Percentiles rank a stretch among this genome's conserved stretches.
Conservation (phyloP, 2,329 filamentous ascomycete genomes). For the Paecilomyces sp. region DNA sequence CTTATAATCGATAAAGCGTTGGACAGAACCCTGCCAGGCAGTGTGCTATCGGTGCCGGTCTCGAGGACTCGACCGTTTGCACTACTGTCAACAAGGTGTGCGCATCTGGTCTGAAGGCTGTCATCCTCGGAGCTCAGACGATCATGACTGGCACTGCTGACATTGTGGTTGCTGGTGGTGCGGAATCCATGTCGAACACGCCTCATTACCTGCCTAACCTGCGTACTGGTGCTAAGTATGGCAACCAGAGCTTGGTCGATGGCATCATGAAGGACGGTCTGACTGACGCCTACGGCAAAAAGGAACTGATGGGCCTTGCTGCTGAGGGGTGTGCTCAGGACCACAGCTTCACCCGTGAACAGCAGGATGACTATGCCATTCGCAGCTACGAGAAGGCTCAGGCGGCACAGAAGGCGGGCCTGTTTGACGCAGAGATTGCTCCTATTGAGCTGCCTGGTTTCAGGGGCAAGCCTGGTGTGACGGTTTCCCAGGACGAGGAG, state of each 20-base stretch:
- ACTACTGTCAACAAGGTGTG: conserved; percentile 99
- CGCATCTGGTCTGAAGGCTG: conserved; percentile 88
- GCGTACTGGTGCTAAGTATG: conserved; percentile 86
- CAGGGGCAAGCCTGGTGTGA: conserved; percentile 79
- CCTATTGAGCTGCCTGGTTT: conserved; percentile 82
- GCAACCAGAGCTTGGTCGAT: conserved; percentile 80
- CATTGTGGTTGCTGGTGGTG: conserved; percentile 86
- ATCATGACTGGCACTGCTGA: conserved; percentile 95
- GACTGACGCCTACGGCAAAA: conserved; percentile 82
- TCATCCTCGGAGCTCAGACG: conserved; percentile 90
- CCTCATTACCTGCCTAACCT: conserved; percentile 91
- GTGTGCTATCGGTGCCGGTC: conserved; percentile 82
- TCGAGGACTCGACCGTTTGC: conserved; percentile 69
- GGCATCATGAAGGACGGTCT: conserved; percentile 91
- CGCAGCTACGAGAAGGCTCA: conserved; percentile 90
- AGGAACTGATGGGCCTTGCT: conserved; percentile 93
- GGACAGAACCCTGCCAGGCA: conserved; percentile 96
- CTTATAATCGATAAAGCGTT: conserved; percentile 50
- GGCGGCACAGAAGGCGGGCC: conserved; percentile 70
- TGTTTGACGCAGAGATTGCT: conserved; percentile 79
- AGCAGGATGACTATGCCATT: conserved; percentile 95
- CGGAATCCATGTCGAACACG: conserved; percentile 97
- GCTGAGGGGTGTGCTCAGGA: conserved; percentile 88
- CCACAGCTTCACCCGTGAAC: conserved; percentile 70
- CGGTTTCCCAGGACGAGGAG: conserved; percentile 83